Conservation (phyloP, 176 grass and related monocot species). For the Zoysia japonica region DNA sequence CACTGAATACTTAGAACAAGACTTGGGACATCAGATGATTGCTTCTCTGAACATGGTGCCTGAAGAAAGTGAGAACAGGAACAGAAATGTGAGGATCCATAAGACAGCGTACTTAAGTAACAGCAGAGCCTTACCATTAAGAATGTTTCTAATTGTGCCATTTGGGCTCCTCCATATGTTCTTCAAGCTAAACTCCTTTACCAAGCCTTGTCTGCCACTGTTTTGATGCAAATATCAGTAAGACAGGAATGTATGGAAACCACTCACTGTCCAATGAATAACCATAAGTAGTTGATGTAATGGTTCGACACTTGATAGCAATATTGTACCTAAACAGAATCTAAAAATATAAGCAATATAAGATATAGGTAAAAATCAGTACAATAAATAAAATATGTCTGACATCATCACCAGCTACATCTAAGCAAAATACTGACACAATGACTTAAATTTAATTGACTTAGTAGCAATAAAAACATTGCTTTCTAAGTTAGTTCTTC, state of each 20-base stretch:
- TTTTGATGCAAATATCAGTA: too few relatives aligned
- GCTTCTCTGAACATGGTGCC: constrained; percentile 68
- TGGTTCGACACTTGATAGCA: constrained; percentile 81
- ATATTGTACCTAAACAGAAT: constrained; percentile 62
- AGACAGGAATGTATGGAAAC: background rate
- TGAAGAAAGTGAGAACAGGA: constrained; percentile 21
- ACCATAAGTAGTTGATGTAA: constrained; percentile 61
- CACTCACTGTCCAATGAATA: background rate
- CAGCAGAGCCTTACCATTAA: constrained; percentile 47
- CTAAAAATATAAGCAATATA: background rate
- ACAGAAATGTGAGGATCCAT: constrained; percentile 8
- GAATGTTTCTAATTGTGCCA: constrained; percentile 55
- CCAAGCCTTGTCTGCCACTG: constrained; percentile 42
- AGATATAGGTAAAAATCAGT: background rate
- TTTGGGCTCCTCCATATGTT: constrained; percentile 23
- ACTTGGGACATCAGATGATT: constrained; percentile 59
- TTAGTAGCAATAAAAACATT: background rate
- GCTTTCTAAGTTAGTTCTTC: background rate
- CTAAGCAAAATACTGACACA: background rate
- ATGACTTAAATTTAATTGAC: background rate
- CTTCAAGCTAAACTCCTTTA: constrained; percentile 60
- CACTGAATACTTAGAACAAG: constrained; percentile 50
- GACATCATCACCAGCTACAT: background rate
- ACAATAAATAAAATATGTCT: background rate
- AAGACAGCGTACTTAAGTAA: background rate